Evolutionary conservation across 2,329 filamentous ascomycete genomes (phyloP).

Genomic region (Chaetoscypha palmicola): DNA sequence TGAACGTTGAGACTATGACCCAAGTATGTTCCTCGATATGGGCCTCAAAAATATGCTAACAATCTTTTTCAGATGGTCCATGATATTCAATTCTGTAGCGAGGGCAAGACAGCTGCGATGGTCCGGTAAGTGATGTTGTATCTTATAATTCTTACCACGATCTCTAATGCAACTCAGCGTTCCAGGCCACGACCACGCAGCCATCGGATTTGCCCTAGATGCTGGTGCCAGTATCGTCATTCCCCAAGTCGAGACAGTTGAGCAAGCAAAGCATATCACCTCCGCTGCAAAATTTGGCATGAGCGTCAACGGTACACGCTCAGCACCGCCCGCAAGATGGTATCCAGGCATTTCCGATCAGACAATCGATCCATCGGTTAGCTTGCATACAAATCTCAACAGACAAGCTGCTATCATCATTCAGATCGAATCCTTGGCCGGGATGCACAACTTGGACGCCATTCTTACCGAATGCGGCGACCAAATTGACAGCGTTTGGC

Average conservation of each 20-base stretch:
- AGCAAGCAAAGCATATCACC: slow-evolving; percentile 37
- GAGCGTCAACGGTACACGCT: slow-evolving; percentile 35
- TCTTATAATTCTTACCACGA: background rate
- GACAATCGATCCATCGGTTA: slow-evolving; percentile 27
- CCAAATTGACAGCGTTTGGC: slow-evolving; percentile 40
- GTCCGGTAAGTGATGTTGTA: slow-evolving; percentile 32
- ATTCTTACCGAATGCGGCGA: slow-evolving; percentile 41
- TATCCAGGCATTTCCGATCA: slow-evolving; percentile 37
- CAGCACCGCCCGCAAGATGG: slow-evolving; percentile 39
- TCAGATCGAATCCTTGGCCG: slow-evolving; percentile 39
- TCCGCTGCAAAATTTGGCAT: slow-evolving; percentile 40
- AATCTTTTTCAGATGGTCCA: slow-evolving; percentile 36
- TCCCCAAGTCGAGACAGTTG: slow-evolving; percentile 42
- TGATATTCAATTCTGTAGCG: slow-evolving; percentile 40
- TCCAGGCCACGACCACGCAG: slow-evolving; percentile 40
- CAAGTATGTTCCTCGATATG: slow-evolving; percentile 30
- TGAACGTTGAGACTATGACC: slow-evolving; percentile 44
- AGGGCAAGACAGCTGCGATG: slow-evolving; percentile 39
- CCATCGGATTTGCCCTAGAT: slow-evolving; percentile 41
- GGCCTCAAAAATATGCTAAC: too few species aligned
- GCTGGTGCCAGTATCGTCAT: slow-evolving; percentile 42
- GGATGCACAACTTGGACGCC: slow-evolving; percentile 41
- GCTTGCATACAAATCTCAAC: slow-evolving; percentile 37
- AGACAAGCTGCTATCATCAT: slow-evolving; percentile 42
- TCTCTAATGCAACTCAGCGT: slow-evolving; percentile 25